phyloP scores from a whole-genome alignment of 2,329 filamentous ascomycete species.

The Apiospora sp. region DNA sequence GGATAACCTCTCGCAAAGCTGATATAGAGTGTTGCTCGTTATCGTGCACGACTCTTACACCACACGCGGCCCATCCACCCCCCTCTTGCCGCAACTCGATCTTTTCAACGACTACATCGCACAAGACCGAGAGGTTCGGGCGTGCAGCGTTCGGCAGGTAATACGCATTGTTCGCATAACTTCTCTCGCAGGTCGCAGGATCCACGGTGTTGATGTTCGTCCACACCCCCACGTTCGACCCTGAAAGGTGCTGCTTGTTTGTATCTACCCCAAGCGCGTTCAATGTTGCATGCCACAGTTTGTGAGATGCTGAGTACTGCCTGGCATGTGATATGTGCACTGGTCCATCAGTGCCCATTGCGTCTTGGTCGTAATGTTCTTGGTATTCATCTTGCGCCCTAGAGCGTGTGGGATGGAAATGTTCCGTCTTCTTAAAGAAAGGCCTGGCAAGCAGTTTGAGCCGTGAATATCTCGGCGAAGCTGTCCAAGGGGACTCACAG shows the following conservation, averaged over 20 bases:
- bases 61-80: constrained; percentile 42
- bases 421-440: constrained; percentile 59
- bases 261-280: constrained; percentile 46
- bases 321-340: constrained; percentile 56
- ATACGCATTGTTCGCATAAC: constrained; percentile 52
- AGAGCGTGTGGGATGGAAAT: constrained; percentile 49
- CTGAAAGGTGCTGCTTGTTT: constrained; percentile 47
- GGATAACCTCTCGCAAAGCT: constrained; percentile 58
- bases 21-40: constrained; percentile 45
- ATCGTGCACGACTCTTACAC: constrained; percentile 51
- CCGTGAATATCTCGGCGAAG: background rate
- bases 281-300: constrained; percentile 54
- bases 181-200: constrained; percentile 43
- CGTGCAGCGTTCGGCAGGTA: constrained; percentile 46
- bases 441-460: constrained; percentile 45
- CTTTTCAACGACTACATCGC: constrained; percentile 53
- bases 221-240: constrained; percentile 51
- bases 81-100: constrained; percentile 50
- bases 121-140: constrained; percentile 56
- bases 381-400: constrained; percentile 44
- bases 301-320: constrained; percentile 50
- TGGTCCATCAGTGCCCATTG: constrained; percentile 54
- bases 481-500: constrained; percentile 34
- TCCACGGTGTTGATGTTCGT: constrained; percentile 46
- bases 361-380: constrained; percentile 47